Evolutionary conservation across 2,329 filamentous ascomycete genomes (phyloP).

Genomic region (Fusarium xyrophilum): DNA sequence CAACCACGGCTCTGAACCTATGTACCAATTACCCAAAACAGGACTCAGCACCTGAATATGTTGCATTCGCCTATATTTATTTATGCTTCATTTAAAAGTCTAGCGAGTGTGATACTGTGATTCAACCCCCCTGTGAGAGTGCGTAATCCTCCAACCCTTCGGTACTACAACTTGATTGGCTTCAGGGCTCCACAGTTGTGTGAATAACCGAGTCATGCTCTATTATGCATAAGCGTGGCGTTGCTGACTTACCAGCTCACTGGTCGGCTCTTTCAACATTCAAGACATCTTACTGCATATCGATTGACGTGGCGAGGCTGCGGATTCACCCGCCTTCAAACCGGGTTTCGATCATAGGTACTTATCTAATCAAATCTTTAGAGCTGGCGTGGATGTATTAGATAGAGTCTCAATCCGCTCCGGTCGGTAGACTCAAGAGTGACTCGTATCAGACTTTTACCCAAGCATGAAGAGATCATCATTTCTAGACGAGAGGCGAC

Average conservation of each 20-base stretch:
- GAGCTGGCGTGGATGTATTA: neutral
- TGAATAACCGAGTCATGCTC: neutral
- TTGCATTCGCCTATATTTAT: neutral
- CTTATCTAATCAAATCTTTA: neutral
- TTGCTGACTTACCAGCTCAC: neutral
- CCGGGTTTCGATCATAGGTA: neutral
- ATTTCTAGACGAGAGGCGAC: neutral
- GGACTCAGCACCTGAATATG: neutral
- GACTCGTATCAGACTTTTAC: neutral
- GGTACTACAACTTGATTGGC: neutral
- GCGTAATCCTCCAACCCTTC: neutral
- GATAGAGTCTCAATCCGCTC: rapidly evolving
- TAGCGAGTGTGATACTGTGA: rapidly evolving
- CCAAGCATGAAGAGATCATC: neutral
- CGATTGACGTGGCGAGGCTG: neutral
- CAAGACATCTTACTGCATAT: neutral
- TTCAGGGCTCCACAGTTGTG: neutral
- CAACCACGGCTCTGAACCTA: rapidly evolving
- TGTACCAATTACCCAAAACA: neutral
- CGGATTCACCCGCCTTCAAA: neutral
- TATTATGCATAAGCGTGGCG: neutral
- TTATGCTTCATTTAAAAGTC: neutral
- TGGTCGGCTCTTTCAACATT: neutral
- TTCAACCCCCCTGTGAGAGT: neutral
- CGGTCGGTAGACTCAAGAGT: rapidly evolving